A percentile compares a stretch with the other conserved stretches of the same genome.
Evolutionary conservation across 352 stramenopile genomes (phyloP).

Genomic region (Phytophthora agathidicida): DNA sequence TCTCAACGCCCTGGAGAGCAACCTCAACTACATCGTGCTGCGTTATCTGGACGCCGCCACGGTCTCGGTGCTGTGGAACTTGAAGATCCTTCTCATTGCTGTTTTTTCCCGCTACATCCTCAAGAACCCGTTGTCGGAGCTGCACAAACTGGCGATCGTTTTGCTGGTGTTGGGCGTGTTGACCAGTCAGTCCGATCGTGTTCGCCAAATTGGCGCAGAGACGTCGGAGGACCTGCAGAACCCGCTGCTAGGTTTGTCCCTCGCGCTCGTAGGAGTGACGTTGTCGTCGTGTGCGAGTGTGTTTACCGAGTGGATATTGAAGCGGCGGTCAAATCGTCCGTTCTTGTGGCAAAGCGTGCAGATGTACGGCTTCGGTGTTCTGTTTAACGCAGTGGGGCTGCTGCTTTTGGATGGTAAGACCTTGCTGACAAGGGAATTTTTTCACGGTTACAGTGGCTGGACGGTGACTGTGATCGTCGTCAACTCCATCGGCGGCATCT

Average conservation of each 20-base stretch:
- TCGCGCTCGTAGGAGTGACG: constrained; percentile 73
- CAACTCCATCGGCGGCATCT: constrained; percentile 75
- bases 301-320: constrained; percentile 85
- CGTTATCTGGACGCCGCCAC: constrained; percentile 84
- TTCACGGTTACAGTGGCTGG: constrained; percentile 81
- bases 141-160: constrained; percentile 76
- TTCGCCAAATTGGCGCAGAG: constrained; percentile 10
- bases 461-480: constrained; percentile 75
- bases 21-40: constrained; percentile 87
- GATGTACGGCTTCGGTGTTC: constrained; percentile 76
- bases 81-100: constrained; percentile 87
- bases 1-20: constrained; percentile 86
- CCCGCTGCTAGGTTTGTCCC: constrained; percentile 47
- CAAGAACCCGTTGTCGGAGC: constrained; percentile 63
- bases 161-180: constrained; percentile 82
- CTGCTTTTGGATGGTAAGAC: constrained; percentile 45
- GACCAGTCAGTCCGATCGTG: constrained; percentile 75
- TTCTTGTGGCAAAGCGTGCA: constrained; percentile 86
- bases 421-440: constrained; percentile 50
- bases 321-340: constrained; percentile 63
- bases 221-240: constrained; percentile 11
- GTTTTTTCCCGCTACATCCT: constrained; percentile 84
- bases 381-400: constrained; percentile 75
- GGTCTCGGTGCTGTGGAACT: constrained; percentile 87
- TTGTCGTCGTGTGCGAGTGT: constrained; percentile 88